Evolutionary conservation across 768 basidiomycete genomes (phyloP), one percentile per base, ranked within the genome.

Genomic region (Sporobolomyces phaffii): DNA sequence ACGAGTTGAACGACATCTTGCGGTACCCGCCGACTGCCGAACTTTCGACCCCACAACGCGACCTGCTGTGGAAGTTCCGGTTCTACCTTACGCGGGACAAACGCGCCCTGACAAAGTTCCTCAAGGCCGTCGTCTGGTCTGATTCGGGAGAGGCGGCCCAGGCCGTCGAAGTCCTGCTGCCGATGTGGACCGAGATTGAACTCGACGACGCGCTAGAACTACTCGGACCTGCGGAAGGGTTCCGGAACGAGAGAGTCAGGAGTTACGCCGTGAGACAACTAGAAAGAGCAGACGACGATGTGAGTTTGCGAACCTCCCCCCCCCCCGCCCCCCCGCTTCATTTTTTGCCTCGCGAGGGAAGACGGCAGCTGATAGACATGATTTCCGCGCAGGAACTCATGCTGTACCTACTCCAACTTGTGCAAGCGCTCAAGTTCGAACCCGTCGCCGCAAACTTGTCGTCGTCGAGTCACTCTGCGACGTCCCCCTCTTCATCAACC

Each of bases 11-110:
- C 47, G 85, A 86, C 68, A 91, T 99, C 52, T 84, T 99, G 56
- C 86, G 86, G 56, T 91, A 97, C 71, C 87, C 93, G 1, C 96
- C 96, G 0, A 93, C 89, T 64, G 89, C 87, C 65, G 82, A 83
- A 14, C 81, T 99, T 11, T 89, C 85, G 5, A 86, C 91, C 0
- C 89, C 92, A 74, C 94, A 98, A 79, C 96, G 94, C 75, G 94
- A 98, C 72, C 80, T 93, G 45, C 86, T 98, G 43, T 99, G 96
- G 96, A 93, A 94, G 77, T 99, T 94, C 82, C 85, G 96, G n/a
- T 99, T 97, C 79, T 98, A 96, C 72, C 85, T 99, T 15, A 85
- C 87, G 4, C 81, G 91, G 38, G 90, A 93, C 77, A 93, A 91
- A 78, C 86, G 89, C 14, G 92, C 93, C 3, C 82, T 98, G 44